Evolutionary conservation across 1,284 basidiomycete genomes (phyloP).

Genomic region (Trichosporon inkin): DNA sequence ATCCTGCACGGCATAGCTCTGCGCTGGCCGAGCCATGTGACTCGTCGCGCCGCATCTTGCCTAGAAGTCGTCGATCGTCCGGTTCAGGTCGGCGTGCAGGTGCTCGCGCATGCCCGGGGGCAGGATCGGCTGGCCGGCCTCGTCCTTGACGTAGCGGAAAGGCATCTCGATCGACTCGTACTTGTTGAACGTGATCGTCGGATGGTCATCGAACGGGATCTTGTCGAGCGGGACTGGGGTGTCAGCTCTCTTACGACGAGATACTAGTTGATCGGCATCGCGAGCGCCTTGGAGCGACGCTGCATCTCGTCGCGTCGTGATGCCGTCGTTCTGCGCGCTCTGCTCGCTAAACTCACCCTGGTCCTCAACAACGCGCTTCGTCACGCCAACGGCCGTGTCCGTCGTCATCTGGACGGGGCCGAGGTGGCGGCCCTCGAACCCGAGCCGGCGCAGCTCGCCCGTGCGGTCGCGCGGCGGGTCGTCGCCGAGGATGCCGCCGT

Average conservation of each 20-base stretch:
- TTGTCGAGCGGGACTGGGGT: constrained; percentile 60
- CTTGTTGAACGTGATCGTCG: constrained; percentile 76
- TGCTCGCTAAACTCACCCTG: constrained; percentile 54
- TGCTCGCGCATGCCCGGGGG: constrained; percentile 85
- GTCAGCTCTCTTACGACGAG: constrained; percentile 2
- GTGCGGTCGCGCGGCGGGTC: constrained; percentile 57
- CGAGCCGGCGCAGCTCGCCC: constrained; percentile 74
- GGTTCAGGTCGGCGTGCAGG: constrained; percentile 76
- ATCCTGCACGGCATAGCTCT: too few relatives aligned
- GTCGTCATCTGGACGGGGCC: constrained; percentile 95
- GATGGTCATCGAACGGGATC: constrained; percentile 73
- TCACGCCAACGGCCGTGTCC: constrained; percentile 91
- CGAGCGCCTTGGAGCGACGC: not conserved
- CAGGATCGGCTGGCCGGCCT: constrained; percentile 60
- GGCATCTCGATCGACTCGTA: constrained; percentile 92
- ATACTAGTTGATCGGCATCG: not conserved
- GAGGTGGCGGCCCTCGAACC: constrained; percentile 79
- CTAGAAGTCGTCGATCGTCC: constrained; percentile 66
- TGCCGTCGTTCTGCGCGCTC: not conserved
- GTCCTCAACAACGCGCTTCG: constrained; percentile 80
- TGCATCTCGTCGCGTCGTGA: not conserved
- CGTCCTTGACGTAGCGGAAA: constrained; percentile 62
- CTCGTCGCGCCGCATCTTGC: too few relatives aligned
- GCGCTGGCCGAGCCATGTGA: too few relatives aligned
- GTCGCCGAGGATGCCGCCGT: constrained; percentile 59